Evolutionary conservation across 2,329 filamentous ascomycete genomes (phyloP).

Genomic region (Aschersonia sp.): DNA sequence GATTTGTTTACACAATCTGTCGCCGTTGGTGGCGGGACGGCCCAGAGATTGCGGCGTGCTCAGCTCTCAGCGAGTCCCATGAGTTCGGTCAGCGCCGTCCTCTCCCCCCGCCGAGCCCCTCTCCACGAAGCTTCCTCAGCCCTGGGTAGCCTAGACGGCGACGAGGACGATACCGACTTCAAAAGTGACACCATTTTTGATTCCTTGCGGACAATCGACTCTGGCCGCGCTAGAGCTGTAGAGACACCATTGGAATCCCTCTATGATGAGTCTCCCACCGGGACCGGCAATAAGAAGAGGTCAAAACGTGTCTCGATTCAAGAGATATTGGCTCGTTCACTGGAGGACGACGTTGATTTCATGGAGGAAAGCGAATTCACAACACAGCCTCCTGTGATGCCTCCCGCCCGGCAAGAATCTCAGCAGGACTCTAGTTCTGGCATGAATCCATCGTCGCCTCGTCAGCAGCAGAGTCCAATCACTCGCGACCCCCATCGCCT

Average conservation of each 20-base stretch:
- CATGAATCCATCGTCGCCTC: constrained; percentile 1
- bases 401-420: background rate
- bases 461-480: constrained; percentile 4
- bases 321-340: constrained; percentile 40
- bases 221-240: constrained; percentile 48
- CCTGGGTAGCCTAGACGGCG: constrained; percentile 55
- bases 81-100: constrained; percentile 22
- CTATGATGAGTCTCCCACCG: constrained; percentile 65
- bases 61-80: constrained; percentile 28
- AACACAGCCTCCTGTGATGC: constrained; percentile 20
- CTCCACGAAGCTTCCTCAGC: constrained; percentile 34
- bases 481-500: constrained; percentile 29
- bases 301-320: constrained; percentile 43
- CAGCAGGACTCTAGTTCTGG: constrained; percentile 1
- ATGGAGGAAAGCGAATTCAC: constrained; percentile 41
- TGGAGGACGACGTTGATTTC: constrained; percentile 41
- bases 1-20: constrained; percentile 35
- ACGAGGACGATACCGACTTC: constrained; percentile 67
- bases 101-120: constrained; percentile 20
- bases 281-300: constrained; percentile 36
- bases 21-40: constrained; percentile 22
- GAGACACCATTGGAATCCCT: constrained; percentile 65
- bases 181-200: constrained; percentile 67
- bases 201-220: constrained; percentile 58
- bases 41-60: constrained; percentile 21